phyloP scores from a whole-genome alignment of 1,139 yeast genomes.

The Pichia sp. region DNA sequence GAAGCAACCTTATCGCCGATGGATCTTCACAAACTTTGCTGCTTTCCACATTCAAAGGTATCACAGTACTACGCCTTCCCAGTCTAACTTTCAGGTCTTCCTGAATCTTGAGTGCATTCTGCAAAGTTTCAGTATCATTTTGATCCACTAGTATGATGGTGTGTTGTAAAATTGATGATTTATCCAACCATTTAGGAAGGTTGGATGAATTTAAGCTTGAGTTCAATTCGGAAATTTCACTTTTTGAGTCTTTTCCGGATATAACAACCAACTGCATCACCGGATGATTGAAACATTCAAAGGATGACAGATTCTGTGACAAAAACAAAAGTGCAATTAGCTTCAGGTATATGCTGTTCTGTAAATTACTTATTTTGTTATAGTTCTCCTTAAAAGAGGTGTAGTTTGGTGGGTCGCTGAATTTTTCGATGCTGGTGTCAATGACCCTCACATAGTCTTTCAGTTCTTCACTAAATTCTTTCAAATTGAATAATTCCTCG shows the following conservation, averaged over 20 bases:
- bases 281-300: conserved; percentile 90
- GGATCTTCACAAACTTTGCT: neutral
- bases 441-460: conserved; percentile 22
- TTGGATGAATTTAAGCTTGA: conserved; percentile 41
- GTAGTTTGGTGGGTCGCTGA: neutral
- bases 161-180: conserved; percentile 50
- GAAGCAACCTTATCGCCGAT: conserved; percentile 25
- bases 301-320: conserved; percentile 60
- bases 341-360: conserved; percentile 51
- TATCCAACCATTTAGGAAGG: conserved; percentile 57
- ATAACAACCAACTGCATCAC: conserved; percentile 71
- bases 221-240: conserved; percentile 33
- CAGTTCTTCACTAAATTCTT: conserved; percentile 16
- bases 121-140: conserved; percentile 28
- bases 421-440: conserved; percentile 12
- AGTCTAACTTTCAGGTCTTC: conserved; percentile 26
- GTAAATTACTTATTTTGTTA: conserved; percentile 21
- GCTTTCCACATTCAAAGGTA: conserved; percentile 14
- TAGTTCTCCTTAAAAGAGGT: conserved; percentile 6
- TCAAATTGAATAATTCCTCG: conserved; percentile 24
- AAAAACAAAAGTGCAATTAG: conserved; percentile 60
- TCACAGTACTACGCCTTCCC: conserved; percentile 22
- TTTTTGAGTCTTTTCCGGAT: conserved; percentile 48
- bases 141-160: conserved; percentile 40
- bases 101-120: conserved; percentile 36